Evolutionary conservation across 805 yeast species (phyloP).

Genomic region (Candida sonorensis): DNA sequence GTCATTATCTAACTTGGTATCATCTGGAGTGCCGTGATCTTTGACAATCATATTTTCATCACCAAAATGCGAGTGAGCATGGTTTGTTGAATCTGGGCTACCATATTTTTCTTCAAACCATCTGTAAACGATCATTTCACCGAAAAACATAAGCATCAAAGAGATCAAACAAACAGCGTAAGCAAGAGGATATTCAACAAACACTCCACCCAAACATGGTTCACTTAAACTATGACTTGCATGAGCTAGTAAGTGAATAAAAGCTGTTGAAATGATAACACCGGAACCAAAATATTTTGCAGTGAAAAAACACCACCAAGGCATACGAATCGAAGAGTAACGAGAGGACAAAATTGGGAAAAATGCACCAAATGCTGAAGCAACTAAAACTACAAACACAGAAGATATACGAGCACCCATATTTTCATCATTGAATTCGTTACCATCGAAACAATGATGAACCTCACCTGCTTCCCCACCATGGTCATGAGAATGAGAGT

Average conservation of each 20-base stretch:
- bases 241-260: slow-evolving; percentile 63
- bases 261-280: slow-evolving; percentile 72
- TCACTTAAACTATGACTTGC: slow-evolving; percentile 50
- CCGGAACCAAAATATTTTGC: slow-evolving; percentile 77
- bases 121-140: slow-evolving; percentile 41
- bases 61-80: slow-evolving; percentile 50
- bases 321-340: slow-evolving; percentile 46
- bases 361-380: slow-evolving; percentile 50
- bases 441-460: slow-evolving; percentile 10
- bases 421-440: slow-evolving; percentile 24
- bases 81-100: slow-evolving; percentile 21
- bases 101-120: slow-evolving; percentile 28
- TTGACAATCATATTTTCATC: slow-evolving; percentile 28
- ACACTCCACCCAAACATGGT: slow-evolving; percentile 55
- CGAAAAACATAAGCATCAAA: slow-evolving; percentile 39
- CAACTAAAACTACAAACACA: slow-evolving; percentile 49
- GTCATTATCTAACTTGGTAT: slow-evolving; percentile 9
- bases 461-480: slow-evolving; percentile 3
- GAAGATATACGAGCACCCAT: slow-evolving; percentile 44
- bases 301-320: slow-evolving; percentile 52
- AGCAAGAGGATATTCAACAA: slow-evolving; percentile 44
- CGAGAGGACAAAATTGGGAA: slow-evolving; percentile 55
- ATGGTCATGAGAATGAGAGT: slow-evolving; percentile 6
- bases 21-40: slow-evolving; percentile 17
- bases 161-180: slow-evolving; percentile 44